These are phyloP conservation scores for Myriosclerotinia scirpicola DNA, from an alignment of 2,329 filamentous ascomycete species.

Conservation along the genomic window DNA sequence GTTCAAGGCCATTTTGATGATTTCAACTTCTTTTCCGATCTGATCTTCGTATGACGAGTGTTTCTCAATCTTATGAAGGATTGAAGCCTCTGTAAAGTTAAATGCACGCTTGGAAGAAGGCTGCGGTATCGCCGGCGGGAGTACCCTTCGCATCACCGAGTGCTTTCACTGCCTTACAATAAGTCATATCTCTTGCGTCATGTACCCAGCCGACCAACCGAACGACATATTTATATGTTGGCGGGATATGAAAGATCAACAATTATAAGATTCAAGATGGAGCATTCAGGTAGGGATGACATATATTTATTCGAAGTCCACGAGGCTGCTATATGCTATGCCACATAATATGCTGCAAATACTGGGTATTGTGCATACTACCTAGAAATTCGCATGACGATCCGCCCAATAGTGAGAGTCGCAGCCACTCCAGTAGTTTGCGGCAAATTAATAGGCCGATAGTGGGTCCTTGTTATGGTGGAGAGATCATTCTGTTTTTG, in stretches of 20 bases:
- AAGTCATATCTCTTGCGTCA: constrained; percentile 19
- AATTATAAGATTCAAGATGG: neutral
- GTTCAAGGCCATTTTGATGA: too few species aligned
- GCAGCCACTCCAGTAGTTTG: too few species aligned
- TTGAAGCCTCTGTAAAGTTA: neutral
- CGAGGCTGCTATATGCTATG: neutral
- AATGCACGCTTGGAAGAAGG: constrained; percentile 6
- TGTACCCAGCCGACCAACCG: constrained; percentile 26
- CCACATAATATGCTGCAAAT: neutral
- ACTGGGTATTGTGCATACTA: neutral
- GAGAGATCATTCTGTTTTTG: neutral
- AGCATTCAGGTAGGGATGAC: neutral
- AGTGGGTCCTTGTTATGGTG: neutral
- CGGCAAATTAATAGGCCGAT: too few species aligned
- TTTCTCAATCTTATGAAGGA: neutral
- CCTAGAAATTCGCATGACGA: neutral
- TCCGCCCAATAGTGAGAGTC: neutral
- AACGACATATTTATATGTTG: constrained; percentile 22
- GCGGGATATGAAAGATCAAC: neutral
- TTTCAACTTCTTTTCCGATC: too few species aligned
- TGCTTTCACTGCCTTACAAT: constrained; percentile 20
- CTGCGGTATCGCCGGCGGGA: neutral
- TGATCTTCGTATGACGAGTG: too few species aligned
- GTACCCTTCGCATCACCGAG: constrained; percentile 20
- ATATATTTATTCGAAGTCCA: neutral